phyloP scores from a whole-genome alignment of 2,329 filamentous ascomycete species.

The Fusarium compactum region DNA sequence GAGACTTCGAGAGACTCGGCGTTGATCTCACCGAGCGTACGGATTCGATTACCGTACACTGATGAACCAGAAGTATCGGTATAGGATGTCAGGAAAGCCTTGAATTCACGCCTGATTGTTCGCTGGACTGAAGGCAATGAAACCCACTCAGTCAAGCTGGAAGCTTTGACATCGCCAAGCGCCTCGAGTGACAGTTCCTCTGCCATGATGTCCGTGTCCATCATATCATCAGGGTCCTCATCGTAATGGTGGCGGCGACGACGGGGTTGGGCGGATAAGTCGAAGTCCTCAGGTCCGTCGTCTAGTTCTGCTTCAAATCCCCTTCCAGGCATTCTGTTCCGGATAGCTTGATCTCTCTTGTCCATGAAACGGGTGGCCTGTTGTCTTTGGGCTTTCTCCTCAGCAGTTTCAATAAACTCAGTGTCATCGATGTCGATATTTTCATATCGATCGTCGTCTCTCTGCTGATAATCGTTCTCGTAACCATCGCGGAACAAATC shows the following conservation, averaged over 20 bases:
- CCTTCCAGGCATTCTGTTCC: conserved; percentile 52
- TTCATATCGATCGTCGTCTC: conserved; percentile 77
- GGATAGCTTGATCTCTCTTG: conserved; percentile 70
- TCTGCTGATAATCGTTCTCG: conserved; percentile 76
- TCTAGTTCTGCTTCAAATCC: conserved; percentile 77
- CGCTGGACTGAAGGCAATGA: conserved; percentile 88
- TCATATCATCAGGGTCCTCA: conserved; percentile 91
- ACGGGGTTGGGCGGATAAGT: conserved; percentile 86
- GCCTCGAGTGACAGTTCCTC: conserved; percentile 94
- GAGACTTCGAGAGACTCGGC: conserved; percentile 96
- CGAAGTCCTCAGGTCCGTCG: conserved; percentile 85
- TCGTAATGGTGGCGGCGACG: conserved; percentile 91
- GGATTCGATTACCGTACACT: conserved; percentile 93
- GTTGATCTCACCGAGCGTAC: conserved; percentile 96
- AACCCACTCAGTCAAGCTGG: conserved; percentile 95
- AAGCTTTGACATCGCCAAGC: conserved; percentile 91
- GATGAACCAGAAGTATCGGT: conserved; percentile 90
- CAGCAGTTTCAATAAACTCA: conserved; percentile 77
- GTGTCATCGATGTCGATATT: conserved; percentile 81
- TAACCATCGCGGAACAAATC: conserved; percentile 82
- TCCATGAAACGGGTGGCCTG: conserved; percentile 79
- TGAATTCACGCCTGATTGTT: conserved; percentile 96
- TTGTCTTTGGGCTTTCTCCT: conserved; percentile 68
- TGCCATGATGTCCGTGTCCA: conserved; percentile 94
- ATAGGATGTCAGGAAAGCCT: conserved; percentile 95